Evolutionary conservation across 352 stramenopile species (phyloP).

Genomic region (Phytophthora ohioensis): DNA sequence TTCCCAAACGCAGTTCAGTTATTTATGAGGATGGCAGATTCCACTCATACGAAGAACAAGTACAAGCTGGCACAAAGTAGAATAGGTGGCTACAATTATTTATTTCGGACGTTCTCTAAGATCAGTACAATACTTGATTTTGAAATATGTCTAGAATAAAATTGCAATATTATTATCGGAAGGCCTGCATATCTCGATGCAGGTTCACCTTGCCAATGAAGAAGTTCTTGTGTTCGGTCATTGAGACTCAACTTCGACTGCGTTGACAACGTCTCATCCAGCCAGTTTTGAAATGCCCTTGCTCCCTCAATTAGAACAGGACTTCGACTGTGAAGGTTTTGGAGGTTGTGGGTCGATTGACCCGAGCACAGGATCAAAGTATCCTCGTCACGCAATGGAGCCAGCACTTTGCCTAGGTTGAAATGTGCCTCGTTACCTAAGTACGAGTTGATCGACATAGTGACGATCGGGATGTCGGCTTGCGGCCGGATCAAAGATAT

Average conservation of each 20-base stretch:
- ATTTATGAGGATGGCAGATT: too few species aligned
- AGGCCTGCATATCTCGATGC: background rate
- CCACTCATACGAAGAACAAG: too few species aligned
- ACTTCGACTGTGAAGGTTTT: background rate
- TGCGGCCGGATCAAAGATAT: background rate
- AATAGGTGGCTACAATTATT: too few species aligned
- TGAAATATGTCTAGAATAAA: too few species aligned
- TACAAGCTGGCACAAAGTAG: too few species aligned
- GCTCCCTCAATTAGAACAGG: background rate
- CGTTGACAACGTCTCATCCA: background rate
- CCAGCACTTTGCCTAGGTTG: background rate
- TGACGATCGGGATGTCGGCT: background rate
- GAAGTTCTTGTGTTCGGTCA: background rate
- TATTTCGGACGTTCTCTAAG: too few species aligned
- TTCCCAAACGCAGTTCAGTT: too few species aligned
- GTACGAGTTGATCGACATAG: background rate
- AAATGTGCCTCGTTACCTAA: background rate
- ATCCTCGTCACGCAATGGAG: background rate
- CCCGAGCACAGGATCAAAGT: background rate
- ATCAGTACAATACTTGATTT: too few species aligned
- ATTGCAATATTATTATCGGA: too few species aligned
- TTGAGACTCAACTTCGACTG: background rate
- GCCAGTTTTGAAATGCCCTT: background rate
- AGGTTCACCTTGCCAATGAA: background rate
- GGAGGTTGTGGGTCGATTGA: background rate